These are phyloP conservation scores for Ceratobasidium theobromae DNA, from an alignment of 1,284 basidiomycete species.

Conservation along the genomic window DNA sequence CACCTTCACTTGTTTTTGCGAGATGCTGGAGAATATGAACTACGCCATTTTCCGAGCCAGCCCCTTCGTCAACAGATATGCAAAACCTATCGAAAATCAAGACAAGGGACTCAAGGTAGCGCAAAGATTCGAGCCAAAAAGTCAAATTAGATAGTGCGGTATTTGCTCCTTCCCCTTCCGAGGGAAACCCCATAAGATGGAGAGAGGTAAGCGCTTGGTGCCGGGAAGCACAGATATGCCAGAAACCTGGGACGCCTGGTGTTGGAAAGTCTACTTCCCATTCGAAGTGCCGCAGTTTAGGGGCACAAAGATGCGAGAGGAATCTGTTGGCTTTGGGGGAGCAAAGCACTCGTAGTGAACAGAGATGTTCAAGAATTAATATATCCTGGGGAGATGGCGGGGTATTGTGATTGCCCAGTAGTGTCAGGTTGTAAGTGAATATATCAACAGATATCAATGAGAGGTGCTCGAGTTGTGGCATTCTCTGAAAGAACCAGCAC, in stretches of 20 bases:
- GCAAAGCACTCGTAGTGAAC: background rate
- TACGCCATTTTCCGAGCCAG: background rate
- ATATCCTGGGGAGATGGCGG: background rate
- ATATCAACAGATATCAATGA: background rate
- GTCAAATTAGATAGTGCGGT: background rate
- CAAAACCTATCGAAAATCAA: background rate
- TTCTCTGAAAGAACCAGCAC: background rate
- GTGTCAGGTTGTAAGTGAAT: background rate
- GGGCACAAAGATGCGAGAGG: background rate
- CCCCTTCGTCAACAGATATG: background rate
- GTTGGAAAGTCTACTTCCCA: background rate
- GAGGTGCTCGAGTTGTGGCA: background rate
- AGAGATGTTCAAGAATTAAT: background rate
- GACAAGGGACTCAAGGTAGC: background rate
- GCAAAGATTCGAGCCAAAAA: background rate
- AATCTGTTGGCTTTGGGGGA: background rate
- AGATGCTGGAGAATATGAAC: background rate
- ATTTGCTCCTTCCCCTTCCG: background rate
- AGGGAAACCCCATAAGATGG: background rate
- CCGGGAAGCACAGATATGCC: background rate
- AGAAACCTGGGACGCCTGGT: background rate
- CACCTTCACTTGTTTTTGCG: background rate
- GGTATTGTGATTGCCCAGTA: background rate
- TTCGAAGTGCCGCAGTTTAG: background rate
- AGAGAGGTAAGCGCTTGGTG: background rate